A percentile compares a stretch with the other conserved stretches of the same genome.
These are phyloP conservation scores for Didymella glomerata DNA, from an alignment of 2,329 filamentous ascomycete genomes.

Conservation along the genomic window DNA sequence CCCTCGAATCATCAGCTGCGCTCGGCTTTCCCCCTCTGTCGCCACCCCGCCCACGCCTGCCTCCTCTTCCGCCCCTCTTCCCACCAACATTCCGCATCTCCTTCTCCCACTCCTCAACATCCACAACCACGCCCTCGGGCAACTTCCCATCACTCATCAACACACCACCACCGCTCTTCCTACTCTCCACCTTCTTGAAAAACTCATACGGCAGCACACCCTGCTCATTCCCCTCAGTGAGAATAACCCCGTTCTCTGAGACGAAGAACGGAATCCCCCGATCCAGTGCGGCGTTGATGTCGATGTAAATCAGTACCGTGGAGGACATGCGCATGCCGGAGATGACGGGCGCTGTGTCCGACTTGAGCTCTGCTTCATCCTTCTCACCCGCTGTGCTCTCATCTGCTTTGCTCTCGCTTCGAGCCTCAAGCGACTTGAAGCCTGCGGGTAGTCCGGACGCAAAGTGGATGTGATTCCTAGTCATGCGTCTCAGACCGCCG, in stretches of 20 bases:
- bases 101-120: conserved; percentile 49
- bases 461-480: conserved; percentile 88
- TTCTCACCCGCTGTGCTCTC: no score
- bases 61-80: conserved; percentile 35
- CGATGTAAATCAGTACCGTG: conserved; percentile 75
- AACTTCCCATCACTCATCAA: conserved; percentile 76
- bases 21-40: conserved; percentile 32
- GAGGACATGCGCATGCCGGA: conserved; percentile 77
- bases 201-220: conserved; percentile 55
- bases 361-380: background rate
- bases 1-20: conserved; percentile 35
- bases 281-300: conserved; percentile 71
- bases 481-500: conserved; percentile 84
- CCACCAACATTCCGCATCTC: conserved; percentile 35
- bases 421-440: conserved; percentile 40
- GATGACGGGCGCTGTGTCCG: conserved; percentile 63
- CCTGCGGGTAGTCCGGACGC: conserved; percentile 72
- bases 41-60: conserved; percentile 31
- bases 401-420: conserved; percentile 32
- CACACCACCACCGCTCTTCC: conserved; percentile 66
- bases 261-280: conserved; percentile 75
- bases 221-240: conserved; percentile 60
- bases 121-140: conserved; percentile 48
- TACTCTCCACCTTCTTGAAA: conserved; percentile 75
- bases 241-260: conserved; percentile 60